A percentile compares a stretch with the other conserved stretches of the same genome.
Conservation (phyloP, 345 rosid genomes). For the Streptanthus diversifolius region DNA sequence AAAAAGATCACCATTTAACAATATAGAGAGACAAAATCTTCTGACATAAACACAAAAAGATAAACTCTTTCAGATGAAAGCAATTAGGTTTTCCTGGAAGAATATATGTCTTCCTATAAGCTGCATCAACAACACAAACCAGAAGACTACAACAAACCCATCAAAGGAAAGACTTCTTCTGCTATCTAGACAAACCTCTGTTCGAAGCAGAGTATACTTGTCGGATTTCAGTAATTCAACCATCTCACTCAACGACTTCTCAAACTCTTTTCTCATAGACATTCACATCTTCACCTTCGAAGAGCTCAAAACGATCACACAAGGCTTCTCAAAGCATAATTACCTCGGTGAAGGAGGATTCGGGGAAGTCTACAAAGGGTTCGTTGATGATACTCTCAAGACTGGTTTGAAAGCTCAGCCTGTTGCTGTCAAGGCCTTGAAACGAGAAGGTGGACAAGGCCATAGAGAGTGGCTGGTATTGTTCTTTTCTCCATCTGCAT, state of each 20-base stretch:
- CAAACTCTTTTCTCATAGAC: conserved; percentile 43
- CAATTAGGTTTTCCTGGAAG: conserved; percentile 34
- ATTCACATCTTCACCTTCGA: conserved; percentile 49
- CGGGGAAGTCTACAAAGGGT: conserved; percentile 79
- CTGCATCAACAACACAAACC: conserved; percentile 32
- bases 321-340: conserved; percentile 50
- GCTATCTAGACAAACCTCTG: conserved; percentile 29
- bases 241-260: conserved; percentile 45
- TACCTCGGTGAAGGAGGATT: conserved; percentile 81
- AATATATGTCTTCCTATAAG: conserved; percentile 35
- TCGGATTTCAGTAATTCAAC: conserved; percentile 38
- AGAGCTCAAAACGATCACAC: conserved; percentile 55
- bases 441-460: conserved; percentile 70
- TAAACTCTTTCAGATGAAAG: conserved; percentile 22
- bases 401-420: conserved; percentile 61
- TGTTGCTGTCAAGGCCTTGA: conserved; percentile 81
- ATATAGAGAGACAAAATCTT: conserved; percentile 16
- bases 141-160: conserved; percentile 14
- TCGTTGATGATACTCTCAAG: conserved; percentile 52
- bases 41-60: conserved; percentile 5
- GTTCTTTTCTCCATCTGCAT: background rate
- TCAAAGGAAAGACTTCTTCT: conserved; percentile 32
- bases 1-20: background rate
- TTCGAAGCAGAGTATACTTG: conserved; percentile 28
- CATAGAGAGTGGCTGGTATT: conserved; percentile 86